These are phyloP conservation scores for Inga leiocalycina DNA, from an alignment of 306 rosid species.

Conservation along the genomic window DNA sequence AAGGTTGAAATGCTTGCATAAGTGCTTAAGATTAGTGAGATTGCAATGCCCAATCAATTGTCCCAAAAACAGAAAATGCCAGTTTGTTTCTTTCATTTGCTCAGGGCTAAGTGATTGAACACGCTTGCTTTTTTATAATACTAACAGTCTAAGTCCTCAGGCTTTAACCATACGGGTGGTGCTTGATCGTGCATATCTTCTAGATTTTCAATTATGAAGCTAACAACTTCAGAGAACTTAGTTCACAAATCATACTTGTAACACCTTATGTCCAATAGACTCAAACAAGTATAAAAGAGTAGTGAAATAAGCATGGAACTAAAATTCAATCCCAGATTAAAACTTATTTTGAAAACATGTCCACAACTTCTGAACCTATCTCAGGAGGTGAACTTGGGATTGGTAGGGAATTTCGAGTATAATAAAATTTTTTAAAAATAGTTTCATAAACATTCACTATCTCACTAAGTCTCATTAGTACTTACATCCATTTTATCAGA, in stretches of 20 bases:
- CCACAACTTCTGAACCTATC: too few relatives aligned
- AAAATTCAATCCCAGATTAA: slow-evolving; percentile 41
- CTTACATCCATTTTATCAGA: too few relatives aligned
- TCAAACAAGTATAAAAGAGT: too few relatives aligned
- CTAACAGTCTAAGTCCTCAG: slow-evolving; percentile 31
- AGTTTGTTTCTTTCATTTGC: slow-evolving; percentile 38
- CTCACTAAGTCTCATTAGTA: too few relatives aligned
- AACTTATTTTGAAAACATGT: too few relatives aligned
- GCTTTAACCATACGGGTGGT: slow-evolving; percentile 39
- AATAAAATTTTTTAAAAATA: too few relatives aligned
- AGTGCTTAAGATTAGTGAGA: slow-evolving; percentile 46
- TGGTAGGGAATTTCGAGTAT: too few relatives aligned
- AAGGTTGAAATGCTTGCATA: slow-evolving; percentile 43
- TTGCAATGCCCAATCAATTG: slow-evolving; percentile 49
- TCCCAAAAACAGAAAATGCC: slow-evolving; percentile 64
- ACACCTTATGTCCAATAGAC: too few relatives aligned
- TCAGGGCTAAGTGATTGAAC: slow-evolving; percentile 27
- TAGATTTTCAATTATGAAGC: background rate
- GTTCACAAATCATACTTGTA: slow-evolving; percentile 35
- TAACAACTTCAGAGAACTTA: slow-evolving; percentile 27
- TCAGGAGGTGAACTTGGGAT: too few relatives aligned
- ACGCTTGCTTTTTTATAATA: slow-evolving; percentile 28
- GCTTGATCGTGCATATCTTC: slow-evolving; percentile 33
- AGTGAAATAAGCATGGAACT: too few relatives aligned
- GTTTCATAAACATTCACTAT: too few relatives aligned